These are phyloP conservation scores for Oxytropis ochrocephala DNA, from an alignment of 306 rosid species.

Conservation along the genomic window DNA sequence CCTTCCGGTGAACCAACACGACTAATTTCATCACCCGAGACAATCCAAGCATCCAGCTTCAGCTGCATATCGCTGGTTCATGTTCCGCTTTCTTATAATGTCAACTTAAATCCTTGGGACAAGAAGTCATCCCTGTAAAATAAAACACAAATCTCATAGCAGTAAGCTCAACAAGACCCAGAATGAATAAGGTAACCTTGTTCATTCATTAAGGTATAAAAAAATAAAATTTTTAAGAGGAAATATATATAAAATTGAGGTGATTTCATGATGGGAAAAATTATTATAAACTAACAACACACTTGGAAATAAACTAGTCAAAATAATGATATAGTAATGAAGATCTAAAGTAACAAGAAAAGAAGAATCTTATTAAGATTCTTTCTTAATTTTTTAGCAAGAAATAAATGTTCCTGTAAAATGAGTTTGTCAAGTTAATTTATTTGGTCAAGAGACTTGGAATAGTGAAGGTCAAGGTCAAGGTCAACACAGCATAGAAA, in stretches of 20 bases:
- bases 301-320: not conserved
- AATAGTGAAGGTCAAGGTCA: constrained; percentile 10
- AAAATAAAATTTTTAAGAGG: not conserved
- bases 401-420: not conserved
- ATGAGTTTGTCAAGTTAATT: not conserved
- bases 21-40: not conserved
- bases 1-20: not conserved
- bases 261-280: not conserved
- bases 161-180: not conserved
- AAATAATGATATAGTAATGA: not conserved
- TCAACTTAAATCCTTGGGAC: constrained; percentile 55
- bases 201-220: not conserved
- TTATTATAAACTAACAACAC: not conserved
- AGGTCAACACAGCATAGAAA: not conserved
- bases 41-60: not conserved
- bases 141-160: not conserved
- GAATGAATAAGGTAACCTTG: not conserved
- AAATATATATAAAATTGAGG: not conserved
- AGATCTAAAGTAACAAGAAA: not conserved
- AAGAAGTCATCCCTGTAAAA: constrained; percentile 53
- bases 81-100: constrained; percentile 24
- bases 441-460: not conserved
- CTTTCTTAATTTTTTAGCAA: not conserved
- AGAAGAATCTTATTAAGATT: not conserved
- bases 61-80: not conserved